Base-by-base conservation (phyloP, 805 yeast genomes). In the Pichia scutulata region DNA sequence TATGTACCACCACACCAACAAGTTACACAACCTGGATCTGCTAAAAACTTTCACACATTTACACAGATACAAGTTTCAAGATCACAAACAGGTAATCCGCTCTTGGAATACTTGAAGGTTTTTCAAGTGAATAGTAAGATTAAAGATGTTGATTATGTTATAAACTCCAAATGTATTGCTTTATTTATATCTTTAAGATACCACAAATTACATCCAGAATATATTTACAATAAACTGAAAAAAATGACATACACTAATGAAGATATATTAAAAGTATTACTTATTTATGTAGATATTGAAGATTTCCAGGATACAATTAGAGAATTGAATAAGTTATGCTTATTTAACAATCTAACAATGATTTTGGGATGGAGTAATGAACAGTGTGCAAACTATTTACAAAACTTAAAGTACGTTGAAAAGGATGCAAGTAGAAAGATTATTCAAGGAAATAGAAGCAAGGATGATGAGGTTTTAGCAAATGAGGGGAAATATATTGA, bases 141-240 rank as follows among this genome's bases (percentile, higher is more conserved):
- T 53, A 72, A 67, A 56, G 75, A 66, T 60, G 85, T 70, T 57
- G 95, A 86, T 61, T 86, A 86, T 63, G 71, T 82, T 45, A 74
- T 86, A 16, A 81, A 77, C 50, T 70, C 81, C 28, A 66, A 76
- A 63, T 64, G 79, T 62, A 76, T 76, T 50, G 75, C 84, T 1
- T 57, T 86, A 0, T 84, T 85, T 55, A 69, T 86, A 3, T 80
- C 88, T 1, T 63, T 86, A 44, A 82, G 83, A 47, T 86, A 86
- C 61, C 89, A 84, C 60, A 85, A 84, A 62, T 67, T 86, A 39
- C 84, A 82, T 55, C 89, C 90, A 0, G 92, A 85, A 57, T 86
- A 86, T 57, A 74, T 86, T 3, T 76, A 78, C 66, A 78, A 77
- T 53, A 71, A 84, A 52, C 72, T 83, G 64, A 71, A 66, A 43